Evolutionary conservation across 2,329 filamentous ascomycete genomes (phyloP).

Genomic region (Rasamsonia emersonii): DNA sequence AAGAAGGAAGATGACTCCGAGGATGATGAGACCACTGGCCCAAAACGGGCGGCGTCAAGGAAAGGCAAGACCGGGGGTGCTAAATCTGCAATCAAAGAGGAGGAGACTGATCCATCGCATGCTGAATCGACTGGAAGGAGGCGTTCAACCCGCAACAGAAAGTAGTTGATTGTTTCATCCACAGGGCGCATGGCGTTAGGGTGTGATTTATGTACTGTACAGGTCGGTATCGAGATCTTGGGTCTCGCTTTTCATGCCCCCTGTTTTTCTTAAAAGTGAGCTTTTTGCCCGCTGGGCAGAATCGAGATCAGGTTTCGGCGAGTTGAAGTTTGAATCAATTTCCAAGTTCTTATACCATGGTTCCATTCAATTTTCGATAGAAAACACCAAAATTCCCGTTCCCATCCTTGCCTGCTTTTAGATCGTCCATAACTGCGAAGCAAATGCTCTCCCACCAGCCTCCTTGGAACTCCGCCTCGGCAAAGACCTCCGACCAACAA

Average conservation of each 20-base stretch:
- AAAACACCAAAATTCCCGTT: slow-evolving; percentile 26
- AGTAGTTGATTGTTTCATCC: no score
- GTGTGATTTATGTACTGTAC: no score
- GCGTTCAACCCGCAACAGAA: slow-evolving; percentile 22
- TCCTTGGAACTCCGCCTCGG: slow-evolving; percentile 52
- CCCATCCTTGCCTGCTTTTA: slow-evolving; percentile 13
- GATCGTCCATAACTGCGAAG: slow-evolving; percentile 52
- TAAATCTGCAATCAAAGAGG: slow-evolving; percentile 6
- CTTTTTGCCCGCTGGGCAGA: no score
- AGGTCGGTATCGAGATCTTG: no score
- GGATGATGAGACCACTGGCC: slow-evolving; percentile 14
- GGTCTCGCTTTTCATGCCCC: no score
- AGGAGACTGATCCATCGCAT: slow-evolving; percentile 9
- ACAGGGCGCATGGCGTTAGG: no score
- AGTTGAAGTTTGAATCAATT: no score
- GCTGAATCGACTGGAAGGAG: slow-evolving; percentile 13
- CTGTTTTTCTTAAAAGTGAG: no score
- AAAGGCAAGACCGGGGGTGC: slow-evolving; percentile 17
- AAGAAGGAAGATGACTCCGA: slow-evolving; percentile 20
- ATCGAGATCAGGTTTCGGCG: no score
- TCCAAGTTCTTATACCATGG: slow-evolving; percentile 22
- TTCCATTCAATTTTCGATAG: slow-evolving; percentile 19
- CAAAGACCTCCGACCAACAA: slow-evolving; percentile 55
- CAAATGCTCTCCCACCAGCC: slow-evolving; percentile 58
- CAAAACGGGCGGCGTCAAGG: slow-evolving; percentile 18